Base-by-base conservation (phyloP, 345 rosid species). In the Eucalyptus regnans region DNA sequence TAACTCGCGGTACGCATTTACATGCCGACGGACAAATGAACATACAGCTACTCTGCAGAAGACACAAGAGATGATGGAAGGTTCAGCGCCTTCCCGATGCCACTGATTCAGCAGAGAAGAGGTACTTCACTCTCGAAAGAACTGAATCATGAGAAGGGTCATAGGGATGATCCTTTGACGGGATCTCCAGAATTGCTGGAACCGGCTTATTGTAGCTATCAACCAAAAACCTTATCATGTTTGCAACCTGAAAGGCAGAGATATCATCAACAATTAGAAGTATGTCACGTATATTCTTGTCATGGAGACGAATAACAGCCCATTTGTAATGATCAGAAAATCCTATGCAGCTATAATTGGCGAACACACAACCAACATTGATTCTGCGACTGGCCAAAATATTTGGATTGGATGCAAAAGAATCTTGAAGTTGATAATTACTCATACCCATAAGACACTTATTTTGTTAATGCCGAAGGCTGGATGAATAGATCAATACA, bases 111-210 rank as follows among this genome's bases (percentile, higher is more conserved):
- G 97, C 89, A 50, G 98, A 95, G 93, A 97, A 96, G 92, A 96
- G 98, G 92, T 97, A 91, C 93, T 95, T 98, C 90, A 96, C 99
- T 86, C 96, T 96, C 16, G 99, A 98, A 90, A 98, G 98, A 91
- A 97, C 95, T 5, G 99, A 98, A 90, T 98, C 99, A n/a, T 95
- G 99, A 15, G 98, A 90, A 58, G 99, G 98, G 91, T 96, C 98
- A 87, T 96, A 97, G 2, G 99, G 99, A 92, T 97, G 99, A 90
- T 96, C 97, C 92, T 97, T 96, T 44, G 99, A 96, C 83, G 99
- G 99, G 81, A 97, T 97, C 96, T 96, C 99, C 90, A 97, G 87
- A 84, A 98, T 96, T 86, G 99, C 99, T 23, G 98, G 99, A 90
- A 98, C 93, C 56, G 99, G 95, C 91, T 95, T 95, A 93, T 94